A percentile compares a stretch with the other conserved stretches of the same genome.
phyloP scores from a whole-genome alignment of 768 basidiomycete genomes.

The Ramaria rubella region DNA sequence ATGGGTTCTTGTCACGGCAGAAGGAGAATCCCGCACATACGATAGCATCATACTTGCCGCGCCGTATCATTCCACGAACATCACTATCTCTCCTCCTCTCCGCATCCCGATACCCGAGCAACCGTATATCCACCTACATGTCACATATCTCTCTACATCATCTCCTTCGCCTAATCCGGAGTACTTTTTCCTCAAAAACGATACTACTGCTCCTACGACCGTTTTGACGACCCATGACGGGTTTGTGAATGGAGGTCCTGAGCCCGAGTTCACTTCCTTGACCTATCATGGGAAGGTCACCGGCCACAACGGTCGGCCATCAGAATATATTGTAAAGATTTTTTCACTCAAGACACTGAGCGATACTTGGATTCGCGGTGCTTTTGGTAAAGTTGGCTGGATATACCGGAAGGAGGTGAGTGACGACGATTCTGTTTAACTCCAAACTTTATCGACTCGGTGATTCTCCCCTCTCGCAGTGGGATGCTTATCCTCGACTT shows the following conservation, averaged over 20 bases:
- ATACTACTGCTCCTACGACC: conserved; percentile 46
- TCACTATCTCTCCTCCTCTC: conserved; percentile 44
- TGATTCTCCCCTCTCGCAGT: conserved; percentile 37
- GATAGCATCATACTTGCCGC: conserved; percentile 80
- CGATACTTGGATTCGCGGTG: conserved; percentile 60
- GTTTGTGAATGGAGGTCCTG: conserved; percentile 43
- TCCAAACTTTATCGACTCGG: not conserved
- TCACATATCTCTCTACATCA: conserved; percentile 83
- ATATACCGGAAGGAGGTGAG: conserved; percentile 69
- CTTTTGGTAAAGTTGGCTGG: conserved; percentile 78
- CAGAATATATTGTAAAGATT: conserved; percentile 78
- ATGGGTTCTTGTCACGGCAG: conserved; percentile 13
- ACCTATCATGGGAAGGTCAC: conserved; percentile 60
- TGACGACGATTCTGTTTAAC: not conserved
- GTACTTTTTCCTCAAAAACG: conserved; percentile 57
- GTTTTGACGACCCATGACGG: conserved; percentile 70
- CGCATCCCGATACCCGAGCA: conserved; percentile 53
- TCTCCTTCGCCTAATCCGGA: conserved; percentile 49
- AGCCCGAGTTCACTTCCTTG: conserved; percentile 82
- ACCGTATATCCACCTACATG: conserved; percentile 79
- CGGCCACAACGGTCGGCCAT: conserved; percentile 34
- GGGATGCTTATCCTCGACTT: conserved; percentile 75
- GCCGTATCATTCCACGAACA: conserved; percentile 68
- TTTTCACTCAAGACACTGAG: conserved; percentile 63
- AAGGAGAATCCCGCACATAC: conserved; percentile 31